Conservation (phyloP, 345 rosid genomes). For the Excoecaria cochinchinensis region DNA sequence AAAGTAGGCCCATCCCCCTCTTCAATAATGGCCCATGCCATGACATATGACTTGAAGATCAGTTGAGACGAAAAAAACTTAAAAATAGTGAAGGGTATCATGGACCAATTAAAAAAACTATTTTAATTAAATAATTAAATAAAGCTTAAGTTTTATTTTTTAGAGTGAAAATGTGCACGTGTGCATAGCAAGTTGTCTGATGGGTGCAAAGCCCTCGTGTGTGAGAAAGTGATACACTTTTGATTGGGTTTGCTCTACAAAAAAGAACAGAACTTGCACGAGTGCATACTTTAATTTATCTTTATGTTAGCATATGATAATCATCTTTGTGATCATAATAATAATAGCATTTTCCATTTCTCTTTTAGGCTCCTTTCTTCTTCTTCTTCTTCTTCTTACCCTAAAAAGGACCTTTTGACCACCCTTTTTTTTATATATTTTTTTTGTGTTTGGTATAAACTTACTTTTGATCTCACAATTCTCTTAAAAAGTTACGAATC, state of each 20-base stretch:
- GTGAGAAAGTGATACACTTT: constrained; percentile 31
- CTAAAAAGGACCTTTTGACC: not conserved
- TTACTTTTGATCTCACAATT: not conserved
- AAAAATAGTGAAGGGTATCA: constrained; percentile 1
- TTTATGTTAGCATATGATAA: not conserved
- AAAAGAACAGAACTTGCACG: constrained; percentile 8
- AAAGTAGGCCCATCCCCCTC: not conserved
- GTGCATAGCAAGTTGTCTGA: constrained; percentile 38
- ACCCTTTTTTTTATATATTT: constrained; percentile 8
- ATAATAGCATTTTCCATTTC: not conserved
- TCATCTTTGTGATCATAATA: constrained; percentile 9
- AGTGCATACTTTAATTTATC: not conserved
- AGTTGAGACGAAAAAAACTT: not conserved
- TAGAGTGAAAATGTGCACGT: constrained; percentile 40
- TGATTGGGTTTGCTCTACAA: too few relatives aligned
- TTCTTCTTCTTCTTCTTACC: not conserved
- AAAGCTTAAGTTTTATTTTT: too few relatives aligned
- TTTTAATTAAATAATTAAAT: too few relatives aligned
- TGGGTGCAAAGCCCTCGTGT: constrained; percentile 47
- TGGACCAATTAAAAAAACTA: not conserved
- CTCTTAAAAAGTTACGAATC: not conserved
- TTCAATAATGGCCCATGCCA: constrained; percentile 1
- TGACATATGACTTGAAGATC: not conserved
- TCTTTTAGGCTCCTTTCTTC: not conserved
- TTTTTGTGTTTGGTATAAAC: not conserved